Base-by-base conservation (phyloP, 208 protist genomes). In the Crithidia expoeki region DNA sequence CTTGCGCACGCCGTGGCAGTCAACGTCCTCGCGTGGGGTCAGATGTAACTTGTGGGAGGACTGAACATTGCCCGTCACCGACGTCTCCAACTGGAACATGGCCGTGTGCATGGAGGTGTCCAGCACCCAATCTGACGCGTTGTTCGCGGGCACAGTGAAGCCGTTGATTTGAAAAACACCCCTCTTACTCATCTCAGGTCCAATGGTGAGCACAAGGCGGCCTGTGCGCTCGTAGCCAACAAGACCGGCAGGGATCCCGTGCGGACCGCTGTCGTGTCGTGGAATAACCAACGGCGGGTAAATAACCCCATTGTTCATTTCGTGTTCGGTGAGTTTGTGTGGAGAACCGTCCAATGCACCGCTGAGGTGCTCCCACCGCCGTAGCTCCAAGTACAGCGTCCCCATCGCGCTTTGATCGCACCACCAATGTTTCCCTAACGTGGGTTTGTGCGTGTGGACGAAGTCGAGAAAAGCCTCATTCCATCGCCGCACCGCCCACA, bases 401-500 rank as follows among this genome's bases (percentile, higher is more conserved):
- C 46, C n/a, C 42, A 55, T 55, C 3, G 46, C 12, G 27, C 60
- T 66, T 32, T 66, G 60, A n/a, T 66, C 60, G 32, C 60, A 66
- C 60, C 60, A 66, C 60, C 60, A 66, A 1, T 4, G 12, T 32
- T 38, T 30, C 5, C 46, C 46, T 2, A 38, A 10, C 11, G 3
- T 3, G 2, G 60, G 60, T 28, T 2, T 19, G 32, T 66, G 60
- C 12, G 60, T 66, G 5, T 28, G 5, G 21, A 66, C 9, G 25
- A 66, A 66, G 32, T 40, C 60, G 0, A 66, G 19, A 1, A 55
- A n/a, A 0, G 46, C 60, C 36, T 42, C n/a, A 46, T 66, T 66
- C 60, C 60, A 66, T 32, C 2, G 60, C 19, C 46, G 42, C 46
- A 66, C 12, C n/a, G 60, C 60, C 60, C 60, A 66, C 60, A 66